Percentiles rank a stretch among this genome's conserved stretches.
Conservation (phyloP, 441 rosid species). For the Pelargonium australe region DNA sequence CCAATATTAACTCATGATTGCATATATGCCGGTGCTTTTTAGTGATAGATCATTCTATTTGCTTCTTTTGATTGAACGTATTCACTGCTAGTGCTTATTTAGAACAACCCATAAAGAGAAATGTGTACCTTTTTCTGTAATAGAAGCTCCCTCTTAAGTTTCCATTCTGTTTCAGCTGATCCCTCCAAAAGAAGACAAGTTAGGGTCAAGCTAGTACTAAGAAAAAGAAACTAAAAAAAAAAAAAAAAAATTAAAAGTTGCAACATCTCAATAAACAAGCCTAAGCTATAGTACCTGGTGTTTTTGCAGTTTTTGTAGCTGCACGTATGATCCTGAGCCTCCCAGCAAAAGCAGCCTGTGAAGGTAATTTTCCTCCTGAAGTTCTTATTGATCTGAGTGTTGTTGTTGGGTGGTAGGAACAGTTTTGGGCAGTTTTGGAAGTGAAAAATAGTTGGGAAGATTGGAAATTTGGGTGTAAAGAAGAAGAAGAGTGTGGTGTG, state of each 20-base stretch:
- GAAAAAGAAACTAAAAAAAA: neutral
- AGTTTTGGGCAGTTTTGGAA: constrained; percentile 23
- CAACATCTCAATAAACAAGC: neutral
- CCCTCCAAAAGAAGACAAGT: constrained; percentile 33
- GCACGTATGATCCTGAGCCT: constrained; percentile 40
- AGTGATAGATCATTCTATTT: neutral
- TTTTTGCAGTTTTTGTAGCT: constrained; percentile 71
- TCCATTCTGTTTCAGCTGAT: constrained; percentile 95
- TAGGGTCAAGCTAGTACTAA: constrained; percentile 14
- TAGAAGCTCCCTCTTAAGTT: constrained; percentile 63
- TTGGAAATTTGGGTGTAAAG: constrained; percentile 24
- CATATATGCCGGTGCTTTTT: no score
- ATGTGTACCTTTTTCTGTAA: constrained; percentile 61
- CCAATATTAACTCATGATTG: no score
- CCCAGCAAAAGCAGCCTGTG: constrained; percentile 15
- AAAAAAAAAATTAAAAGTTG: no score
- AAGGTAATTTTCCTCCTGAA: constrained; percentile 15
- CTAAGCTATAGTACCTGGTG: constrained; percentile 51
- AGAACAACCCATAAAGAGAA: neutral
- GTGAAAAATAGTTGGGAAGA: constrained; percentile 24
- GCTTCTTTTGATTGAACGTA: neutral
- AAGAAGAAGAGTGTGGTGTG: constrained; percentile 16
- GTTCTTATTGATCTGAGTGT: constrained; percentile 21
- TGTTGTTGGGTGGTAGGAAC: constrained; percentile 6
- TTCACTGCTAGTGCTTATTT: neutral